A percentile compares a stretch with the other conserved stretches of the same genome.
Conservation (phyloP, 2,329 filamentous ascomycete genomes). For the Penicillium decumbens region DNA sequence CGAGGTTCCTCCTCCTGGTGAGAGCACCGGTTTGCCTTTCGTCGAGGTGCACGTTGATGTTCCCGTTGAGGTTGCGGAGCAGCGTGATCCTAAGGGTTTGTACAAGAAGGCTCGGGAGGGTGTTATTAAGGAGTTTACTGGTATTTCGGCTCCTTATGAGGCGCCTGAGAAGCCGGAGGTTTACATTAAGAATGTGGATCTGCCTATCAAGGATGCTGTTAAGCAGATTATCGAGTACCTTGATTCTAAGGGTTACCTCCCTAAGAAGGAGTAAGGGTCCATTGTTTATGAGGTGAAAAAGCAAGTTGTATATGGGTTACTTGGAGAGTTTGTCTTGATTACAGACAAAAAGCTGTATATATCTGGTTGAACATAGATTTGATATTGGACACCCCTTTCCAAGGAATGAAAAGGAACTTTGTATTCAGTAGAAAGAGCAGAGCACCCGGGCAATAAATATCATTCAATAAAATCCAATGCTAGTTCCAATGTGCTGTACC, state of each 20-base stretch:
- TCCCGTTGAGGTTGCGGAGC: conserved; percentile 83
- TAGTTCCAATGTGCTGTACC: conserved; percentile 17
- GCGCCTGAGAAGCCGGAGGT: conserved; percentile 81
- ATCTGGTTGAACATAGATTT: conserved; percentile 16
- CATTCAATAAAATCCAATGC: conserved; percentile 6
- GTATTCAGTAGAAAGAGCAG: background rate
- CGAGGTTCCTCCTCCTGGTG: conserved; percentile 54
- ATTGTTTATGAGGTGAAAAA: background rate
- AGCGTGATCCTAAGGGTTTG: conserved; percentile 92
- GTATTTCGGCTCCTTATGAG: conserved; percentile 93
- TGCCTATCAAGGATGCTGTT: conserved; percentile 83
- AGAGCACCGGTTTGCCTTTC: conserved; percentile 68
- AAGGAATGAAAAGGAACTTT: background rate
- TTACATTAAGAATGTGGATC: conserved; percentile 74
- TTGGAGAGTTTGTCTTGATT: conserved; percentile 6
- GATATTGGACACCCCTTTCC: background rate
- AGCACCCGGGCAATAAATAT: background rate
- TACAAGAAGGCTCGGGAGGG: conserved; percentile 96
- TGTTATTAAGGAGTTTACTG: conserved; percentile 95
- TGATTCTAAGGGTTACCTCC: conserved; percentile 62
- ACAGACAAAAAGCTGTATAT: conserved; percentile 15
- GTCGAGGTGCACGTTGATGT: conserved; percentile 93
- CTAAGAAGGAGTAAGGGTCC: conserved; percentile 32
- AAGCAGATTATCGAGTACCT: conserved; percentile 76
- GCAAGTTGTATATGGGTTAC: conserved; percentile 11